Conservation (phyloP, 140 eudicot genomes). For the Flaveria floridana region DNA sequence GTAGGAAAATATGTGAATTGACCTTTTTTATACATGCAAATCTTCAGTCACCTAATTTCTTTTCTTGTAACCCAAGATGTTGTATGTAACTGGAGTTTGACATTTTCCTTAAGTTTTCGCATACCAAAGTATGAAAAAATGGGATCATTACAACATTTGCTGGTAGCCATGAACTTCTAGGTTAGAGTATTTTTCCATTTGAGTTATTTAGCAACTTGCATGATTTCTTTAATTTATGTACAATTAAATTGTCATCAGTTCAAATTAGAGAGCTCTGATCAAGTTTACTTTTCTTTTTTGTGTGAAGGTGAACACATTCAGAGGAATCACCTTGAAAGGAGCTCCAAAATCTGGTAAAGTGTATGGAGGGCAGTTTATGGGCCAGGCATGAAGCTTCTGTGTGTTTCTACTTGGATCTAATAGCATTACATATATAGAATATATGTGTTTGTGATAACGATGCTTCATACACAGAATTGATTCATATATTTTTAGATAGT, state of each 20-base stretch:
- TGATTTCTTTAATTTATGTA: not conserved
- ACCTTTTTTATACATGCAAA: not conserved
- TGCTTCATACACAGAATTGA: too few relatives aligned
- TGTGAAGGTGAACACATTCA: constrained; percentile 66
- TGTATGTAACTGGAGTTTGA: not conserved
- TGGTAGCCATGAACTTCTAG: constrained; percentile 3
- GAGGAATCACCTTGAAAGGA: constrained; percentile 77
- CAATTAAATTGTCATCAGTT: constrained; percentile 1
- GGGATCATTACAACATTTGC: not conserved
- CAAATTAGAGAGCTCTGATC: constrained; percentile 11
- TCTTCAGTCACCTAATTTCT: not conserved
- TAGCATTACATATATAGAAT: not conserved
- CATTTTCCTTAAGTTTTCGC: not conserved
- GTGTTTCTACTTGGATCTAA: constrained; percentile 6
- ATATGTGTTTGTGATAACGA: too few relatives aligned
- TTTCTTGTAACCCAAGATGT: constrained; percentile 16
- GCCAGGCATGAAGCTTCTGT: constrained; percentile 64
- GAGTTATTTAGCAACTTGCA: constrained; percentile 1
- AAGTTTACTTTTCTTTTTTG: constrained; percentile 17
- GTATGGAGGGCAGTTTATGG: constrained; percentile 94
- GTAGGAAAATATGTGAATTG: constrained; percentile 5
- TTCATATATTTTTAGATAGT: too few relatives aligned
- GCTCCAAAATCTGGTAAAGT: constrained; percentile 73
- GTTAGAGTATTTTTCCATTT: constrained; percentile 5
- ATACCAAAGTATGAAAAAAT: not conserved